Percentiles rank a stretch among this genome's conserved stretches.
These are phyloP conservation scores for Triticum monococcum DNA, from an alignment of 176 grass and related monocot genomes.

Conservation along the genomic window DNA sequence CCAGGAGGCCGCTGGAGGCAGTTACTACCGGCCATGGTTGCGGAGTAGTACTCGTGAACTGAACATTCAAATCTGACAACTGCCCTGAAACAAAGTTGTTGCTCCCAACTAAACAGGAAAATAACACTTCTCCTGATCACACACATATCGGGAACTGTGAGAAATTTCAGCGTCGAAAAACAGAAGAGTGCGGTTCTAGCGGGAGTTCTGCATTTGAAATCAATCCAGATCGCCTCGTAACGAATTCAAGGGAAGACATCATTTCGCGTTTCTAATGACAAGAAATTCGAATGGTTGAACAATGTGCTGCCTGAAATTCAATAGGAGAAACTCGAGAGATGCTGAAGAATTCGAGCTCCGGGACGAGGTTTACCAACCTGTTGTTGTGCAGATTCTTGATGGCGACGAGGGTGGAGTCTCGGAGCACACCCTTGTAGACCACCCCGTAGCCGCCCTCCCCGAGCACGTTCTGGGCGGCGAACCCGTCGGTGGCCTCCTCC, in stretches of 20 bases:
- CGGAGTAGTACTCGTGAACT: background rate
- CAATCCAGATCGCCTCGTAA: background rate
- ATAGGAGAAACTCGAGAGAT: background rate
- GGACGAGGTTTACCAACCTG: constrained; percentile 39
- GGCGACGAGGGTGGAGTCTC: constrained; percentile 67
- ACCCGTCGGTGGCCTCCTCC: constrained; percentile 60
- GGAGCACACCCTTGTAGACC: constrained; percentile 70
- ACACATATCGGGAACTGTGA: background rate
- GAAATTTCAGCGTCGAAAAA: background rate
- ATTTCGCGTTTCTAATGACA: background rate
- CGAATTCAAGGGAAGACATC: background rate
- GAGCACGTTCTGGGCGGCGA: constrained; percentile 65
- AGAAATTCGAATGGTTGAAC: background rate
- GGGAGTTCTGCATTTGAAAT: background rate
- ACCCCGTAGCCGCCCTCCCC: constrained; percentile 90
- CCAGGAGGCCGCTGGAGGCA: background rate
- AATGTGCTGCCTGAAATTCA: background rate
- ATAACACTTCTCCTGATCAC: background rate
- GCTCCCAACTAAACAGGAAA: background rate
- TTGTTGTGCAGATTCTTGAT: constrained; percentile 95
- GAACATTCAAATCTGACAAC: constrained; percentile 25
- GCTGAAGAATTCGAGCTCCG: background rate
- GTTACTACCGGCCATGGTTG: constrained; percentile 1
- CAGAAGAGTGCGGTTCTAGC: background rate
- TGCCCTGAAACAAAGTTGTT: background rate